phyloP scores from a whole-genome alignment of 441 rosid genomes.

The Brassica hybrid region DNA sequence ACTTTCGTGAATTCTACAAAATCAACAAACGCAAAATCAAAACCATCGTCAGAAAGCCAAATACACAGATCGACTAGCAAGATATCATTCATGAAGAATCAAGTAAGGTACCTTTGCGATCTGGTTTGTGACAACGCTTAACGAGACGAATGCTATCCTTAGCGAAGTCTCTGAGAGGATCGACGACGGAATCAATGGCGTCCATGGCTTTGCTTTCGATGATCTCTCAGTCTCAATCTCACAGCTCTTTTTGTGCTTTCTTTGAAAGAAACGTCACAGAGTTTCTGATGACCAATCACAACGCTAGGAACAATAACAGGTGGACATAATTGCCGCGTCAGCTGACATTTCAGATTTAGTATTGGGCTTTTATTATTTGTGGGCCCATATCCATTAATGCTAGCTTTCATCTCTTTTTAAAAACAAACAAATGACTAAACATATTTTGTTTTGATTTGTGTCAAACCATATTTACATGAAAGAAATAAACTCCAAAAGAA shows the following conservation, averaged over 20 bases:
- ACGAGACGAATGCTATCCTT: slow-evolving; percentile 85
- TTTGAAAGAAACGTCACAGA: slow-evolving; percentile 18
- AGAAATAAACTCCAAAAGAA: too few species aligned
- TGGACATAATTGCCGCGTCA: slow-evolving; percentile 26
- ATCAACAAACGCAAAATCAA: neutral
- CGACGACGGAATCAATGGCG: slow-evolving; percentile 74
- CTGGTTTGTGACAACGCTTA: slow-evolving; percentile 90
- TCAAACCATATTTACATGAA: neutral
- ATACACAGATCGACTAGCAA: slow-evolving; percentile 2
- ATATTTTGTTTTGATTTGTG: neutral
- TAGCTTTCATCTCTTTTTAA: too few species aligned
- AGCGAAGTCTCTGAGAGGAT: slow-evolving; percentile 85
- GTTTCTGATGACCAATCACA: slow-evolving; percentile 21
- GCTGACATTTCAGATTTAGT: neutral
- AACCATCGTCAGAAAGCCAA: neutral
- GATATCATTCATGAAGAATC: too few species aligned
- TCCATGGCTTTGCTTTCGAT: slow-evolving; percentile 52
- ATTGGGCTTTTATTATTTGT: slow-evolving; percentile 4
- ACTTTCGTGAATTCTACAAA: slow-evolving; percentile 76
- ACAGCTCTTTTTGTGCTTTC: neutral
- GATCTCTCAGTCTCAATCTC: slow-evolving; percentile 23
- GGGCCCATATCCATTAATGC: too few species aligned
- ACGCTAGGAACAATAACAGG: neutral
- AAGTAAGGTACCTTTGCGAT: slow-evolving; percentile 61
- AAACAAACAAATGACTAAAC: too few species aligned